phyloP scores from a whole-genome alignment of 306 rosid genomes.

The Cercis canadensis region DNA sequence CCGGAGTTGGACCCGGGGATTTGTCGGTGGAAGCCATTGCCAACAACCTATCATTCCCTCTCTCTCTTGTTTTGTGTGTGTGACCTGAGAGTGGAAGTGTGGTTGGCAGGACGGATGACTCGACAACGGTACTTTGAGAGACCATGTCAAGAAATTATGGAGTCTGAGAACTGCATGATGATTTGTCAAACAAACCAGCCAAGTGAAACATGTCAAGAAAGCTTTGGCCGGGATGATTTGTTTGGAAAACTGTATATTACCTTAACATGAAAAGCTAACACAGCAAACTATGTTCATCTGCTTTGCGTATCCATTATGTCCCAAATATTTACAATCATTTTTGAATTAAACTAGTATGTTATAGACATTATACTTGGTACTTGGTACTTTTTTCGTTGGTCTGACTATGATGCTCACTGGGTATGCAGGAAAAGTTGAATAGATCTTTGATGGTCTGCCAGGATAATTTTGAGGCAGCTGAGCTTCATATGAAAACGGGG shows the following conservation, averaged over 20 bases:
- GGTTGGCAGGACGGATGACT: background rate
- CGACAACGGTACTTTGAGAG: too few species aligned
- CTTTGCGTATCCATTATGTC: background rate
- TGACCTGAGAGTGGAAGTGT: background rate
- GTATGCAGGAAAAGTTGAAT: slow-evolving; percentile 80
- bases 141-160: too few species aligned
- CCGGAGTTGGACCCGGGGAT: slow-evolving; percentile 36
- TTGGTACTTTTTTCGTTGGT: slow-evolving; percentile 6
- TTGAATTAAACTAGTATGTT: too few species aligned
- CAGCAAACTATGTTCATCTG: slow-evolving; percentile 1
- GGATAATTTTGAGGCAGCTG: slow-evolving; percentile 83
- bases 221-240: too few species aligned
- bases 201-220: too few species aligned
- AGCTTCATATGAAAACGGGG: slow-evolving; percentile 62
- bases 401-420: slow-evolving; percentile 27
- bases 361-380: too few species aligned
- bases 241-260: too few species aligned
- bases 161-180: too few species aligned
- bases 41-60: background rate
- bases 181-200: too few species aligned
- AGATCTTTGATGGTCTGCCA: slow-evolving; percentile 95
- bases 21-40: slow-evolving; percentile 58
- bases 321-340: slow-evolving; percentile 4
- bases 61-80: background rate
- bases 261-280: slow-evolving; percentile 9